phyloP scores from a whole-genome alignment of 73 alveolate species.

The Blepharisma stoltei region DNA sequence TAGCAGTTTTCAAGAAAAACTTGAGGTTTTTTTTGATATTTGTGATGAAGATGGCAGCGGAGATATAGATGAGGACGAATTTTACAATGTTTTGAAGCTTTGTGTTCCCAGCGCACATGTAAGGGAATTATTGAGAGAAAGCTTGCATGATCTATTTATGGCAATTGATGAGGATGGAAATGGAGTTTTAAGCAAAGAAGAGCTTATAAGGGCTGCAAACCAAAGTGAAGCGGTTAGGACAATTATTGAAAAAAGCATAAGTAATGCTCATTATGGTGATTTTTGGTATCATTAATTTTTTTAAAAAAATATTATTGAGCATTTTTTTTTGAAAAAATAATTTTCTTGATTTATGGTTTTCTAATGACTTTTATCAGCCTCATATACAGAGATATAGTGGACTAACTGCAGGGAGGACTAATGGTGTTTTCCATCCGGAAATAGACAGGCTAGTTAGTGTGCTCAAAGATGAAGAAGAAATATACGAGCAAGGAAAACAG shows the following conservation, averaged over 20 bases:
- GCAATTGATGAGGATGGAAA: conserved; percentile 76
- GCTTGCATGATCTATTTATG: conserved; percentile 55
- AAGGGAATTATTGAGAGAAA: conserved; percentile 52
- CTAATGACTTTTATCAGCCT: conserved; percentile 64
- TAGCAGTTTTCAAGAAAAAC: conserved; percentile 67
- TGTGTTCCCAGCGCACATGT: conserved; percentile 62
- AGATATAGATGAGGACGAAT: conserved; percentile 62
- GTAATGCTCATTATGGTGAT: conserved; percentile 53
- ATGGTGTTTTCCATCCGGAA: conserved; percentile 51
- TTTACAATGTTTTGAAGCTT: conserved; percentile 66
- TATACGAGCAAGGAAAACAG: conserved; percentile 30
- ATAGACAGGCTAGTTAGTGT: conserved; percentile 48
- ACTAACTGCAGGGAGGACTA: conserved; percentile 43
- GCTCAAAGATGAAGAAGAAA: conserved; percentile 54
- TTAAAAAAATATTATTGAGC: no score
- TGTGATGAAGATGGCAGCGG: conserved; percentile 82
- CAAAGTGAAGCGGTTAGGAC: conserved; percentile 42
- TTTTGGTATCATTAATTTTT: no score
- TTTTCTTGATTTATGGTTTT: conserved; percentile 67
- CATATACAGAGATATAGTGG: conserved; percentile 53
- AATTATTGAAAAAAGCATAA: conserved; percentile 60
- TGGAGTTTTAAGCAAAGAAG: conserved; percentile 69
- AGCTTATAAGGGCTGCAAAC: conserved; percentile 60
- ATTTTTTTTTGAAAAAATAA: no score
- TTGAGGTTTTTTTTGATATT: conserved; percentile 74